phyloP scores from a whole-genome alignment of 768 basidiomycete species.

The Hortiboletus campestris region DNA sequence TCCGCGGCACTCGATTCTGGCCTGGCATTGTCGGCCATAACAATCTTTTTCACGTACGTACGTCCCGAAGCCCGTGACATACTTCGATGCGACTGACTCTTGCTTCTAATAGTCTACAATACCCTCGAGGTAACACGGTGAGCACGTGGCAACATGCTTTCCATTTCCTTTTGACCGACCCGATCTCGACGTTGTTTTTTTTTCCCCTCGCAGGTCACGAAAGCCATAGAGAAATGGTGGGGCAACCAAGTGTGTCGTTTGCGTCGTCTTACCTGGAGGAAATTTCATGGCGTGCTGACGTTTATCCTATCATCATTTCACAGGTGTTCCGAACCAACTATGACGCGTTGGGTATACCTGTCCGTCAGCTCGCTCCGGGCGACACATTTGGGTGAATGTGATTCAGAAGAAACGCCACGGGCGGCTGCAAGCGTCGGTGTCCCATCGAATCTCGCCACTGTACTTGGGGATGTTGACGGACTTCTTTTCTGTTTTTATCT shows the following conservation, averaged over 20 bases:
- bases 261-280: not conserved
- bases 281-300: not conserved
- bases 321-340: conserved; percentile 24
- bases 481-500: too few relatives aligned
- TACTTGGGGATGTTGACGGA: too few relatives aligned
- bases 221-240: conserved; percentile 27
- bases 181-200: not conserved
- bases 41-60: conserved; percentile 68
- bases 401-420: too few relatives aligned
- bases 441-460: too few relatives aligned
- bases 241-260: conserved; percentile 22
- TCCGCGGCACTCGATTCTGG: conserved; percentile 77
- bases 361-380: conserved; percentile 22
- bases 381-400: conserved; percentile 21
- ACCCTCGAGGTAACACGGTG: conserved; percentile 23
- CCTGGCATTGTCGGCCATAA: conserved; percentile 60
- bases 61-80: not conserved
- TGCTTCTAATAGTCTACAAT: conserved; percentile 26
- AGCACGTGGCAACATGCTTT: not conserved
- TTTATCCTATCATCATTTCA: not conserved
- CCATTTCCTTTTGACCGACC: not conserved
- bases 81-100: not conserved
- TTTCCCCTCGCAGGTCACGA: conserved; percentile 15
- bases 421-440: too few relatives aligned
- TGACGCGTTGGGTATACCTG: conserved; percentile 26